Percentiles rank a stretch among this genome's conserved stretches.
Conservation (phyloP, 2,329 filamentous ascomycete species). For the Metarhizium anisopliae region DNA sequence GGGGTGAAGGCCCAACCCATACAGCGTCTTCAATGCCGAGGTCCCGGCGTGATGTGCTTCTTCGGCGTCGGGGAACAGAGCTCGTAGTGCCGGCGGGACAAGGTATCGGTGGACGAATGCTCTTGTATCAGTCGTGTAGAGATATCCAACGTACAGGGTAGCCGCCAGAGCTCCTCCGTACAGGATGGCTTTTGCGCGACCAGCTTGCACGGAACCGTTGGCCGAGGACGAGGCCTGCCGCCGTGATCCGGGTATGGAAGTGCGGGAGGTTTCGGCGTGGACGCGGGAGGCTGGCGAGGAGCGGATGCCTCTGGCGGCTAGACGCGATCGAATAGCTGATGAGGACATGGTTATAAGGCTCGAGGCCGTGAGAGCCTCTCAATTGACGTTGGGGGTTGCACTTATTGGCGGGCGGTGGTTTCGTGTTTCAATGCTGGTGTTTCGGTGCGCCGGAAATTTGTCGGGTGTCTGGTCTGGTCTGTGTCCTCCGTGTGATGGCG, state of each 20-base stretch:
- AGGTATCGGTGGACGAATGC: conserved; percentile 61
- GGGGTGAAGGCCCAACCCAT: conserved; percentile 67
- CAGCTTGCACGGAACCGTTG: conserved; percentile 18
- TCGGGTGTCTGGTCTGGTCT: no score
- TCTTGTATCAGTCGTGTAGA: conserved; percentile 68
- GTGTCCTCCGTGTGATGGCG: no score
- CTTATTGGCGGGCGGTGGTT: background rate
- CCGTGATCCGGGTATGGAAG: conserved; percentile 10
- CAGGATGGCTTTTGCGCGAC: conserved; percentile 27
- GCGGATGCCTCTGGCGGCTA: conserved; percentile 8
- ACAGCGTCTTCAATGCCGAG: conserved; percentile 59
- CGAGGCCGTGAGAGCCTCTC: conserved; percentile 9
- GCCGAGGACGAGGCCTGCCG: conserved; percentile 24
- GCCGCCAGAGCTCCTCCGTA: conserved; percentile 33
- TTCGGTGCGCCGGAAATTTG: no score
- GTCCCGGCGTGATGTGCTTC: conserved; percentile 85
- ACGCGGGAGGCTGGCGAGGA: background rate
- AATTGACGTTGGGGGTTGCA: conserved; percentile 5
- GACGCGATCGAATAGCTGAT: conserved; percentile 9
- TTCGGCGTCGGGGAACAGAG: conserved; percentile 67
- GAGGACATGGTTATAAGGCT: conserved; percentile 7
- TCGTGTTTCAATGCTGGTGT: no score
- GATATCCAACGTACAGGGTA: conserved; percentile 41
- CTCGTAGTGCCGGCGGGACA: conserved; percentile 56
- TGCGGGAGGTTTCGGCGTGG: conserved; percentile 1